Evolutionary conservation across 805 yeast species (phyloP).

Genomic region (Candida railenensis): DNA sequence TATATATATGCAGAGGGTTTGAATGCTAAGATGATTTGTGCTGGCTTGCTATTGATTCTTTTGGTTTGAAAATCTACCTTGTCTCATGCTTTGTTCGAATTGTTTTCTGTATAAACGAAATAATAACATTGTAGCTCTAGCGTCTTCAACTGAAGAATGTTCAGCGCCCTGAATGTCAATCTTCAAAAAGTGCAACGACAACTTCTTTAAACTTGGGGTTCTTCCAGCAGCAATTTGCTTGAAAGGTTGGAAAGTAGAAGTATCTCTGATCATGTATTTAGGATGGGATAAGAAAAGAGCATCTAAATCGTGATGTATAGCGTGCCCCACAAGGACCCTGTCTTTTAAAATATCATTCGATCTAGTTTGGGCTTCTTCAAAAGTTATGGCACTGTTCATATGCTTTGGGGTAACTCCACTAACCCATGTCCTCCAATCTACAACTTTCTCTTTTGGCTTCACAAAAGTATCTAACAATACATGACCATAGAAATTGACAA

Average conservation of each 20-base stretch:
- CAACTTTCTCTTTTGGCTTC: constrained; percentile 68
- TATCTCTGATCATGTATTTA: constrained; percentile 62
- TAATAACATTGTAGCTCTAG: constrained; percentile 82
- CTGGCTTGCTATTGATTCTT: too few species aligned
- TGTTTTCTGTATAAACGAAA: constrained; percentile 61
- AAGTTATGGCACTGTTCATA: constrained; percentile 66
- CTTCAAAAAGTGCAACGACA: constrained; percentile 56
- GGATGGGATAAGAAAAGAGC: constrained; percentile 71
- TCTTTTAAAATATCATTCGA: constrained; percentile 54
- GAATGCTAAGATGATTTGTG: background rate
- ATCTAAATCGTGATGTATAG: constrained; percentile 74
- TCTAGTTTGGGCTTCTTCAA: constrained; percentile 61
- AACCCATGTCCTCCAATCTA: constrained; percentile 93
- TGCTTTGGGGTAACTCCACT: constrained; percentile 77
- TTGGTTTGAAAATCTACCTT: background rate
- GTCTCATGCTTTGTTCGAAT: constrained; percentile 42
- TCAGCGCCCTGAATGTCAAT: constrained; percentile 67
- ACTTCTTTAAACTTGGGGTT: constrained; percentile 69
- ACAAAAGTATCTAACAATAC: constrained; percentile 73
- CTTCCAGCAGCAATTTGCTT: constrained; percentile 61
- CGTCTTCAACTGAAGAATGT: constrained; percentile 91
- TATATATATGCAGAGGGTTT: background rate
- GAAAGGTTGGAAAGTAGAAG: constrained; percentile 62
- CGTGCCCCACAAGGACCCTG: constrained; percentile 78
- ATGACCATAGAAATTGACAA: constrained; percentile 81